phyloP scores from a whole-genome alignment of 139 green algal species.

The Micractinium sp. region DNA sequence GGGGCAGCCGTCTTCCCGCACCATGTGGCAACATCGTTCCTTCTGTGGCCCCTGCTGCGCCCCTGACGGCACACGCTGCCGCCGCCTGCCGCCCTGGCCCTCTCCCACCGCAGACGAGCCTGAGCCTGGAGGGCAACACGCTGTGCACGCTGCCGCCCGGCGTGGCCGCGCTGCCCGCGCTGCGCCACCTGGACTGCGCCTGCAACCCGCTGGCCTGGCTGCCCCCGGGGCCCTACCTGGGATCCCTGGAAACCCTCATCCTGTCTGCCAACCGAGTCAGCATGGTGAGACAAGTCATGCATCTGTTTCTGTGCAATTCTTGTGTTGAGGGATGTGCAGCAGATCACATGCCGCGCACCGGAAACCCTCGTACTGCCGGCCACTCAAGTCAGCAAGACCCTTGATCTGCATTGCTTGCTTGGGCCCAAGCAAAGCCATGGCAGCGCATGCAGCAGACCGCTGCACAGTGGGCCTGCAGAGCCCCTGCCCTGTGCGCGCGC shows the following conservation, averaged over 20 bases:
- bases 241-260: conserved; percentile 10
- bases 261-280: background rate
- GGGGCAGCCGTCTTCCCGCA: background rate
- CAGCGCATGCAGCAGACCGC: too few relatives aligned
- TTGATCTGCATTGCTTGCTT: too few relatives aligned
- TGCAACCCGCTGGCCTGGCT: conserved; percentile 26
- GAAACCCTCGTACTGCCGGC: too few relatives aligned
- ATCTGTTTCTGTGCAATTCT: too few relatives aligned
- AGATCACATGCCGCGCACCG: too few relatives aligned
- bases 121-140: conserved; percentile 19
- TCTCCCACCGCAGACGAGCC: background rate
- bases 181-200: conserved; percentile 21
- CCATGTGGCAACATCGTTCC: background rate
- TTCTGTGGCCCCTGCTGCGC: background rate
- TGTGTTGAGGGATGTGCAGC: too few relatives aligned
- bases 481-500: too few relatives aligned
- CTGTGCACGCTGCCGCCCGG: conserved; percentile 5
- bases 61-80: background rate
- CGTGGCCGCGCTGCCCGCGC: conserved; percentile 1
- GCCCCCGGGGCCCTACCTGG: conserved; percentile 26
- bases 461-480: too few relatives aligned
- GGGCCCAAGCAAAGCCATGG: too few relatives aligned
- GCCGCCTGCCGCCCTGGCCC: background rate
- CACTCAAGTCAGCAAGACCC: too few relatives aligned
- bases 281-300: background rate